Base-by-base conservation (phyloP, 805 yeast genomes). In the Candida sonorensis region DNA sequence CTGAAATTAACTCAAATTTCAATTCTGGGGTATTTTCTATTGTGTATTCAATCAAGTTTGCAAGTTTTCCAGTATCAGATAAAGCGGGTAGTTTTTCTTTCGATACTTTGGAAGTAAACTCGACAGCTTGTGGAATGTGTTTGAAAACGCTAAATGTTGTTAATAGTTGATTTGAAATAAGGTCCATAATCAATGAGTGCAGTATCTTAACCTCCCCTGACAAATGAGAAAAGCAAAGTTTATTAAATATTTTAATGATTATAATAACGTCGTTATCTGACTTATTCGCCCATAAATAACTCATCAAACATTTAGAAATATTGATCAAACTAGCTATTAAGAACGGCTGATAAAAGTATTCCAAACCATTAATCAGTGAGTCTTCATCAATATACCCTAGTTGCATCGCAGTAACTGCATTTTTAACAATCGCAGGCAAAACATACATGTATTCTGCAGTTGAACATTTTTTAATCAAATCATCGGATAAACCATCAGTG, bases 401-500 rank as follows among this genome's bases (percentile, higher is more conserved):
- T 15, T 69, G 67, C 30, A 74, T 64, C 1, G 94, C 83, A 11
- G 67, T 51, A 10, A 84, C 63, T 0, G 85, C 79, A 50, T 85
- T 88, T 39, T 76, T 77, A 46, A 85, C 75, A 17, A 90, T 73
- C 4, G 72, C 64, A 2, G 96, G 92, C 13, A 87, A 69, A 21
- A 88, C 57, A 23, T 67, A 66, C 39, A 81, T 72, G 31, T 82
- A 72, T 36, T 84, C 88, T 42, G 74, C 72, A 12, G 81, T 70
- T 6, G 78, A 65, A 1, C 83, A 72, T 9, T 76, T 64, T 43
- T 77, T 71, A 48, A 88, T 74, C 38, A 87, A 58, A 27, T 82
- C 88, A 55, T 90, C 97, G 0, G 94, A 79, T 23, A 88, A 74
- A 3, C 96, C 95, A 23, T 79, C 80, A 20, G 83, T 40, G 34